Base-by-base conservation (phyloP, 306 rosid species). In the Quercus alba region DNA sequence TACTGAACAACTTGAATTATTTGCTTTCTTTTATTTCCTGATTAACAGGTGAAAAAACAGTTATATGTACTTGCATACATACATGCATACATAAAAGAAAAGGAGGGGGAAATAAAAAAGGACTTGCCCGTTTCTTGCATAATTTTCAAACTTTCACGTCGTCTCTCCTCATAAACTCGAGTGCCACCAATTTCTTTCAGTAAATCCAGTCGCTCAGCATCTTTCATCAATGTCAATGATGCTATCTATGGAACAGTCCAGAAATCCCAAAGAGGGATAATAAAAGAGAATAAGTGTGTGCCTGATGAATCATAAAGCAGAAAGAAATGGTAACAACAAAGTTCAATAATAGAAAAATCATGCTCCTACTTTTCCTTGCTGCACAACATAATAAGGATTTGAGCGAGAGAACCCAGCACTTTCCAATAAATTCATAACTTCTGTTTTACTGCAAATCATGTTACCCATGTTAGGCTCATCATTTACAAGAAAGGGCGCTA, bases 401-500 rank as follows among this genome's bases (percentile, higher is more conserved):
- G 99, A 95, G 75, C 96, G 97, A 82, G 99, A 95, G 87, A 95
- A 95, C 79, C 99, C 99, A 78, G 98, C 99, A 89, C 99, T 95
- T 88, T 95, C 99, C 83, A 95, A 82, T 82, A 95, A 91, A 89
- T 93, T 95, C 99, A 95, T 95, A 73, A 95, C 99, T 87, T 95
- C 99, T 0, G 98, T 89, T 89, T 95, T 95, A 79, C 99, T 95
- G 86, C 81, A 86, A 74, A 81, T 61, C 73, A 55, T 69, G 68
- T 74, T 67, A 68, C 59, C 52, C 19, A 11, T 19, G 11, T 35
- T 67, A 67, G 26, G 52, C 72, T 67, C 26, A 7, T 72, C 63
- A 6, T 49, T 55, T 23, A 80, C 74, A 72, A 67, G 31, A 44
- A 46, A 18, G 38, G 52, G 30, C 72, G 67, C 54, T 6, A 20